Base-by-base conservation (phyloP, 2,329 filamentous ascomycete species). In the Cephalotrichum gorgonifer region DNA sequence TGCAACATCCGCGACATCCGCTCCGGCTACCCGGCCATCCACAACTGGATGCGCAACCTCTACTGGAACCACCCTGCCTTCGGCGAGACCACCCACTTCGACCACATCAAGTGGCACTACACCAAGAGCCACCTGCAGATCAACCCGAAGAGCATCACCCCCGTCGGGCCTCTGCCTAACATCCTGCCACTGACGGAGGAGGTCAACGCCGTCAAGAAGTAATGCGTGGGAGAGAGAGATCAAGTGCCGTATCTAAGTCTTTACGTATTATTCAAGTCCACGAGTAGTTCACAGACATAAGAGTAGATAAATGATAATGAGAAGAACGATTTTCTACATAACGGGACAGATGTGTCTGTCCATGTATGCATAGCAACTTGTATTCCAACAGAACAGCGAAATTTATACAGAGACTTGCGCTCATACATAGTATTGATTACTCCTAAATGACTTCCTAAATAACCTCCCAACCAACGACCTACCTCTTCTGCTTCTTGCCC, bases 51-150 rank as follows among this genome's bases (percentile, higher is more conserved):
- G 68, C 76, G 86, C 49, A 76, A 83, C 60, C 69, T 95, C 57
- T 96, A 95, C 71, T 95, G 89, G 89, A 83, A 84, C 56, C 64
- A 81, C 23, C 73, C 81, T 0, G 88, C 88, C 2, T 96, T 95
- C 69, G 71, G 72, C 54, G 79, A 86, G 47, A 93, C 89, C 53
- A 95, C 90, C 22, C 79, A 96, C 65, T 95, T 95, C 64, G 79
- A 94, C 64, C 93, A 98, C 69, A 97, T 97, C 71, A 96, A 95
- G 78, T 85, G 72, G 64, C 80, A 83, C 63, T 80, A 79, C 62
- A 79, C 78, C 52, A 70, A 73, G 57, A 80, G 75, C 55, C 77
- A 81, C 58, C 73, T 72, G 9, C 75, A 85, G 68, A 83, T 85
- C 62, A 85, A 85, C 65, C 81, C 80, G 15, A 65, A 71, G 45